These are phyloP conservation scores for Lupinus albus DNA, from an alignment of 306 rosid species.

Conservation along the genomic window DNA sequence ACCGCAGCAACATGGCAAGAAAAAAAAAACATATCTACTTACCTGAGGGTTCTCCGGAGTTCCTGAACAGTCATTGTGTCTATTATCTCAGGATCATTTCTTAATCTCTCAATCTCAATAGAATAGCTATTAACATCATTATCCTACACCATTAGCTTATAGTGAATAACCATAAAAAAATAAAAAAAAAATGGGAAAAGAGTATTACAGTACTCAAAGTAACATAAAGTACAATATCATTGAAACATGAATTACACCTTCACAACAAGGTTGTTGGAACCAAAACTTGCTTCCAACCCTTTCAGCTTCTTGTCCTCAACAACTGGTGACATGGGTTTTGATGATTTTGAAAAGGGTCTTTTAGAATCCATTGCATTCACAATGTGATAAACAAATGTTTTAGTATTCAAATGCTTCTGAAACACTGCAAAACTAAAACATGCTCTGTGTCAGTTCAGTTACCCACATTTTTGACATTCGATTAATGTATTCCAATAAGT, in stretches of 20 bases:
- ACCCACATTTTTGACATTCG: neutral
- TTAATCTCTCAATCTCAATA: slow-evolving; percentile 63
- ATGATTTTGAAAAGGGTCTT: slow-evolving; percentile 54
- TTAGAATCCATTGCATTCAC: slow-evolving; percentile 51
- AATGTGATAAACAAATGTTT: slow-evolving; percentile 44
- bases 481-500: slow-evolving; percentile 8
- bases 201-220: slow-evolving; percentile 11
- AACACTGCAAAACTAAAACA: slow-evolving; percentile 56
- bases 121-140: slow-evolving; percentile 44
- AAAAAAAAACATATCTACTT: slow-evolving; percentile 34
- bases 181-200: neutral
- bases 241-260: slow-evolving; percentile 51
- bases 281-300: slow-evolving; percentile 44
- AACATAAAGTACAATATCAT: neutral
- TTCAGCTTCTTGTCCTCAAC: slow-evolving; percentile 46
- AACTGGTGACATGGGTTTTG: slow-evolving; percentile 33
- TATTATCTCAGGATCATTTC: slow-evolving; percentile 59
- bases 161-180: slow-evolving; percentile 26
- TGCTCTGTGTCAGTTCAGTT: slow-evolving; percentile 39
- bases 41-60: slow-evolving; percentile 75
- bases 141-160: slow-evolving; percentile 51
- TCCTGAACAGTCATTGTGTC: slow-evolving; percentile 80
- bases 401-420: slow-evolving; percentile 50
- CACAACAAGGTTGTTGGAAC: slow-evolving; percentile 41
- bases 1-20: neutral